Evolutionary conservation across 169 alveolate species (phyloP).

Genomic region (Theileria sp.): DNA sequence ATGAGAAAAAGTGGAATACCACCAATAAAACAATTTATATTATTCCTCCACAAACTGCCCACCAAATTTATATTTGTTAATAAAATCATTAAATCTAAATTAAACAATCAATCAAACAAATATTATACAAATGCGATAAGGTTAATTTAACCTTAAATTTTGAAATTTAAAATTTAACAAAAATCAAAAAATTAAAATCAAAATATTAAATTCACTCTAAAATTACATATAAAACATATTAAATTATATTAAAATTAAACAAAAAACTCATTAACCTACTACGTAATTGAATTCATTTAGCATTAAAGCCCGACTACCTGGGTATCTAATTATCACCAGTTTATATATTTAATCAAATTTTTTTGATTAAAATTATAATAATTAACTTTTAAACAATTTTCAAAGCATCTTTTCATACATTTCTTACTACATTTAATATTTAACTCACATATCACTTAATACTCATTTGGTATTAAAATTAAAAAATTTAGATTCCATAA

Average conservation of each 20-base stretch:
- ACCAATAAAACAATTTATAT: neutral
- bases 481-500: neutral
- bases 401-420: no score
- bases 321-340: neutral
- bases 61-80: neutral
- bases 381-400: neutral
- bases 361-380: no score
- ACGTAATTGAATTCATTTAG: neutral
- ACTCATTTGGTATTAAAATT: neutral
- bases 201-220: neutral
- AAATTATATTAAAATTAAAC: neutral
- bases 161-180: neutral
- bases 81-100: neutral
- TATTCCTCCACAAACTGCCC: neutral
- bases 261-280: no score
- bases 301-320: neutral
- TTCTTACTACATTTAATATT: neutral
- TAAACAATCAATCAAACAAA: neutral
- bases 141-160: neutral
- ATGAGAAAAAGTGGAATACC: neutral
- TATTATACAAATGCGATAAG: neutral
- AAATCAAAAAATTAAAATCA: neutral
- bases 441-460: neutral
- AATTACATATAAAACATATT: neutral
- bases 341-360: neutral